Conservation (phyloP, 1,284 basidiomycete genomes). For the Sporisorium iseilematis-ciliati region DNA sequence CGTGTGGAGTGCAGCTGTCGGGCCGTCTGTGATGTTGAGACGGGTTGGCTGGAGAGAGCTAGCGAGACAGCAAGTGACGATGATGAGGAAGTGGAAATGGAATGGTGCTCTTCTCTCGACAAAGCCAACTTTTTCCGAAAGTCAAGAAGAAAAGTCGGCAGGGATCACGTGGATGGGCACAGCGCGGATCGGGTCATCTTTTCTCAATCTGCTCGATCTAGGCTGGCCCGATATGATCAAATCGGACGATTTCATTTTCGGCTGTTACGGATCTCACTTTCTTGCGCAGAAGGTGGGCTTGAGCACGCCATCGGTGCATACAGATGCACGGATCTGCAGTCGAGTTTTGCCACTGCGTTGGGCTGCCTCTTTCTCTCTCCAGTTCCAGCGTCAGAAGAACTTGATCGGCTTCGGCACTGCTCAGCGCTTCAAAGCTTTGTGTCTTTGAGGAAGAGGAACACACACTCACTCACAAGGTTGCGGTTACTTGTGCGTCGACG, state of each 20-base stretch:
- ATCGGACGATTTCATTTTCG: slow-evolving; percentile 13
- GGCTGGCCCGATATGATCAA: not conserved
- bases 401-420: too few relatives aligned
- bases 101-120: not conserved
- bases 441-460: not conserved
- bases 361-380: not conserved
- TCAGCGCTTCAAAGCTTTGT: too few relatives aligned
- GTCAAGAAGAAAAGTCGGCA: slow-evolving; percentile 21
- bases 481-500: too few relatives aligned
- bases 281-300: not conserved
- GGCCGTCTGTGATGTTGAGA: not conserved
- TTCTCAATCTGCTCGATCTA: not conserved
- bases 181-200: not conserved
- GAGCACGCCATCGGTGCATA: slow-evolving; percentile 42
- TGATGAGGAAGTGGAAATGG: not conserved
- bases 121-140: slow-evolving; percentile 30
- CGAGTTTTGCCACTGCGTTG: not conserved
- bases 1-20: not conserved
- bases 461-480: not conserved
- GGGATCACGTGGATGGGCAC: slow-evolving; percentile 27
- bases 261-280: slow-evolving; percentile 20
- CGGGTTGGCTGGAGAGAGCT: not conserved
- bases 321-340: slow-evolving; percentile 21
- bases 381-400: too few relatives aligned
- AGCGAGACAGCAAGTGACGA: not conserved